Evolutionary conservation across 352 stramenopile genomes (phyloP), one percentile per base, ranked within the genome.

Genomic region (Phytophthora constricta): DNA sequence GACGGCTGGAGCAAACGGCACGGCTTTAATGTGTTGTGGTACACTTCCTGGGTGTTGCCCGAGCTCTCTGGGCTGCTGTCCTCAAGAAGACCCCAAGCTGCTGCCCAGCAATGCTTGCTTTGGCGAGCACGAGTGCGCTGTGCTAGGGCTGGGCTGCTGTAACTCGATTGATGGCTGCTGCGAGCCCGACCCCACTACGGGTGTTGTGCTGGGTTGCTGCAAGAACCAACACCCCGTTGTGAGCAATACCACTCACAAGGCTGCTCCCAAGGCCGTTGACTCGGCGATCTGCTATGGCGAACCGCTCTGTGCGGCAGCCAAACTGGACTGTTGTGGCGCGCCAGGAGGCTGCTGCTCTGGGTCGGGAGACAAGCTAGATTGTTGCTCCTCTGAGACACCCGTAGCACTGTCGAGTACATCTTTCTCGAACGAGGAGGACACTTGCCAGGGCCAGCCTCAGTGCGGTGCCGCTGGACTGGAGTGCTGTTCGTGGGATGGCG

Each of bases 41-140:
- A 89, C 82, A 34, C 65, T 94, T 16, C 84, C 86, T 25, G 86
- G 86, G 0, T 94, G 86, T 56, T 94, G 86, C 34, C 86, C 86
- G 0, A 89, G 81, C 61, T 52, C 68, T 11, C 64, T 92, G 8
- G 75, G 72, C 16, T 94, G 86, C 57, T 94, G 86, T 37, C 85
- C 85, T 19, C 57, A 82, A 33, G 73, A 79, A 57, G 74, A 90
- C 17, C 49, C 66, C 4, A 65, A 34, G 0, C 25, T 70, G 8
- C 31, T 91, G 56, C 81, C 84, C 4, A 48, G 68, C n/a, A 91
- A 86, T 49, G 69, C 82, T 11, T 91, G 82, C 65, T 86, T 89
- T 52, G 78, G 76, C 2, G 83, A 93, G 46, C 79, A 84, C 22
- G 55, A 86, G 58, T 93, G 85, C 51, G 85, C 76, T 19, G 60